Percentiles rank a stretch among this genome's conserved stretches.
These are phyloP conservation scores for Leccinum pellstonianum DNA, from an alignment of 768 basidiomycete genomes.

Conservation along the genomic window DNA sequence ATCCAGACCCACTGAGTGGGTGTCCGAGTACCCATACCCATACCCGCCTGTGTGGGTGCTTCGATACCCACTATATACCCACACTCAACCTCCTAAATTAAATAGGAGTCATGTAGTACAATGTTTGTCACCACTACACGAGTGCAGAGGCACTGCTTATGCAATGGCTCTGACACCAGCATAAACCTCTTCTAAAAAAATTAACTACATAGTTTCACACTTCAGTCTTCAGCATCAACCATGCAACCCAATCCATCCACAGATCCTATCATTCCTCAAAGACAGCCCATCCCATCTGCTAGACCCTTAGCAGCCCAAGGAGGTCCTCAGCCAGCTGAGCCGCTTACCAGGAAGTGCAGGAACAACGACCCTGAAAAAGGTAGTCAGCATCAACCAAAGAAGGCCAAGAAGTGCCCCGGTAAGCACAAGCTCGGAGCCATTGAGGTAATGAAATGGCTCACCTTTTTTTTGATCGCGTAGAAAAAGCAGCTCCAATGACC, in stretches of 20 bases:
- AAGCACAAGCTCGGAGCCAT: not conserved
- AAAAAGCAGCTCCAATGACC: not conserved
- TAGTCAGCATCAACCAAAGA: not conserved
- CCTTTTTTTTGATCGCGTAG: not conserved
- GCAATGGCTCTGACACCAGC: not conserved
- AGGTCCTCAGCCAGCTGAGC: not conserved
- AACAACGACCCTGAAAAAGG: not conserved
- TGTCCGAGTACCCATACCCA: too few relatives aligned
- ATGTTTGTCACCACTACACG: not conserved
- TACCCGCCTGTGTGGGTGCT: too few relatives aligned
- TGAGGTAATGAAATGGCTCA: not conserved
- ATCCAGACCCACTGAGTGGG: too few relatives aligned
- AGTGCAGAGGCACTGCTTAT: not conserved
- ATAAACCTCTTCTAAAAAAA: not conserved
- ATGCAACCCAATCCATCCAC: not conserved
- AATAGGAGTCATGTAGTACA: too few relatives aligned
- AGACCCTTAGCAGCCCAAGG: not conserved
- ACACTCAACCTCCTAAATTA: too few relatives aligned
- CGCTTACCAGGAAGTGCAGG: not conserved
- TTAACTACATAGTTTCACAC: too few relatives aligned
- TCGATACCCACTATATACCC: too few relatives aligned
- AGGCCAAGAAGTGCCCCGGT: not conserved
- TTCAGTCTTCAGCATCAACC: too few relatives aligned
- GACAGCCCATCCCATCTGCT: not conserved
- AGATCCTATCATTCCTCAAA: not conserved